Evolutionary conservation across 371 early-diverging fungal species (phyloP).

Genomic region (Rhizopus stolonifer): DNA sequence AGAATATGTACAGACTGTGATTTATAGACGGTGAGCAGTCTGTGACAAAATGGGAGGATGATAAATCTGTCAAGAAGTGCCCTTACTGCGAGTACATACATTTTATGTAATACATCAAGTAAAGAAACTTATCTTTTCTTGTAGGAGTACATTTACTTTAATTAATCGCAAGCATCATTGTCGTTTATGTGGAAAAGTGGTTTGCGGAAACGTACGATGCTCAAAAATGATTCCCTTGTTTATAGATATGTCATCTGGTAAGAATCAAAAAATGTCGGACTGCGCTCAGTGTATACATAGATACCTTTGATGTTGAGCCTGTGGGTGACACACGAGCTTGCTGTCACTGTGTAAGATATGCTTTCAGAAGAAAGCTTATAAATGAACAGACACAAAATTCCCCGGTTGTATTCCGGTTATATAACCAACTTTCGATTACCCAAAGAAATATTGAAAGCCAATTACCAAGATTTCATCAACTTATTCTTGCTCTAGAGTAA

Average conservation of each 20-base stretch:
- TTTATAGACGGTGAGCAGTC: constrained; percentile 57
- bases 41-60: constrained; percentile 69
- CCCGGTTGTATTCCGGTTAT: constrained; percentile 47
- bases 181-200: constrained; percentile 74
- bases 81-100: constrained; percentile 59
- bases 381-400: constrained; percentile 46
- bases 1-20: neutral
- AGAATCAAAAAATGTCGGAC: neutral
- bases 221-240: constrained; percentile 60
- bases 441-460: constrained; percentile 53
- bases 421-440: constrained; percentile 41
- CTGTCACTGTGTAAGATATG: constrained; percentile 54
- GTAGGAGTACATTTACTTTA: constrained; percentile 43
- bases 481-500: constrained; percentile 58
- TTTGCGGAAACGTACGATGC: constrained; percentile 64
- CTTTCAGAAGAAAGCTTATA: constrained; percentile 52
- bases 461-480: constrained; percentile 61
- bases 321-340: constrained; percentile 67
- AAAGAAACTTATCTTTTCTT: neutral
- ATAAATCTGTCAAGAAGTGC: constrained; percentile 50
- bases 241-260: constrained; percentile 57
- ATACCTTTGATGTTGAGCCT: constrained; percentile 49
- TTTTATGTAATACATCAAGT: constrained; percentile 1
- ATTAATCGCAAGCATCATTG: constrained; percentile 78
- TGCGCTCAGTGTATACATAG: constrained; percentile 10